A percentile compares a stretch with the other conserved stretches of the same genome.
Evolutionary conservation across 1,284 basidiomycete species (phyloP).

Genomic region (Pterulicium gracile): DNA sequence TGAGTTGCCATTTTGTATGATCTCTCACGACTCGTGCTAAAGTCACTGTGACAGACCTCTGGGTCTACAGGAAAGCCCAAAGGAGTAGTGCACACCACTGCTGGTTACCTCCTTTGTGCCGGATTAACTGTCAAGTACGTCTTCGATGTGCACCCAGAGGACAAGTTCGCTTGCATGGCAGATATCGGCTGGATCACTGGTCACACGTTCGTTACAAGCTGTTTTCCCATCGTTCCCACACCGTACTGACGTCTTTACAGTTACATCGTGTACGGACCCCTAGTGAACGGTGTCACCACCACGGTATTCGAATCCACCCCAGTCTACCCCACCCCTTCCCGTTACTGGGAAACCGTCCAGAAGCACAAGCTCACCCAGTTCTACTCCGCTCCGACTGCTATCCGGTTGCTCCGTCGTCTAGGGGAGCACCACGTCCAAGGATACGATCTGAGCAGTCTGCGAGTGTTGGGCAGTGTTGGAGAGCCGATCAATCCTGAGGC

Average conservation of each 20-base stretch:
- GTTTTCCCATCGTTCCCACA: too few species aligned
- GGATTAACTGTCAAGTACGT: slow-evolving; percentile 92
- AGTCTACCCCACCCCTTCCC: slow-evolving; percentile 89
- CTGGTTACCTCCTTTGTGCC: slow-evolving; percentile 86
- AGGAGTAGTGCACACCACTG: slow-evolving; percentile 93
- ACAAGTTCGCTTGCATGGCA: slow-evolving; percentile 96
- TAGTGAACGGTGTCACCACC: slow-evolving; percentile 85
- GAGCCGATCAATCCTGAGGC: slow-evolving; percentile 99
- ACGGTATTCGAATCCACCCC: slow-evolving; percentile 96
- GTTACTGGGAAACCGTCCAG: slow-evolving; percentile 96
- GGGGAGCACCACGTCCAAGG: slow-evolving; percentile 82
- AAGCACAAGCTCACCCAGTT: slow-evolving; percentile 92
- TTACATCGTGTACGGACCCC: slow-evolving; percentile 95
- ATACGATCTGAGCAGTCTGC: slow-evolving; percentile 76
- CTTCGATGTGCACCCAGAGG: slow-evolving; percentile 90
- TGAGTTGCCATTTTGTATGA: slow-evolving; percentile 28
- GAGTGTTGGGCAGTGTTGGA: slow-evolving; percentile 89
- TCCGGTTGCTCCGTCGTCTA: slow-evolving; percentile 83
- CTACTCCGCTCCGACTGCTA: slow-evolving; percentile 90
- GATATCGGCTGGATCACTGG: slow-evolving; percentile 99
- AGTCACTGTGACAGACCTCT: slow-evolving; percentile 53
- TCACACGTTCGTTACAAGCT: slow-evolving; percentile 53
- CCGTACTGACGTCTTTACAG: slow-evolving; percentile 25
- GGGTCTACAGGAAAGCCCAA: slow-evolving; percentile 97
- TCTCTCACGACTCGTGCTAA: slow-evolving; percentile 5